These are phyloP conservation scores for Pelagophyceae sp. DNA, from an alignment of 352 stramenopile genomes.

Conservation along the genomic window DNA sequence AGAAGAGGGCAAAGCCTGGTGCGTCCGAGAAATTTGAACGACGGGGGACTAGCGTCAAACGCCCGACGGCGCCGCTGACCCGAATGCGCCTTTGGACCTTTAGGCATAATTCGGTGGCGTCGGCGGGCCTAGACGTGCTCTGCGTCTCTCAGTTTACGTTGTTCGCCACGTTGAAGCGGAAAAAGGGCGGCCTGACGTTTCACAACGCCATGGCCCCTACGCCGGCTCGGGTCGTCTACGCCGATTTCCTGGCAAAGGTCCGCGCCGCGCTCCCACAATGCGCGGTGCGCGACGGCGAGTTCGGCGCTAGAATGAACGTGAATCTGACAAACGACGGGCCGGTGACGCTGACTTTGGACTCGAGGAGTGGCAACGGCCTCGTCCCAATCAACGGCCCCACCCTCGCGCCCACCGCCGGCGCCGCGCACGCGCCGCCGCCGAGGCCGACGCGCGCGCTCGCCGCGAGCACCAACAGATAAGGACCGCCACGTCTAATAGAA, in stretches of 20 bases:
- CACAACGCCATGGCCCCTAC: background rate
- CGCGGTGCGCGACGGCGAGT: background rate
- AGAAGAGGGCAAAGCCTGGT: no score
- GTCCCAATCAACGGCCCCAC: no score
- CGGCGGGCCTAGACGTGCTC: background rate
- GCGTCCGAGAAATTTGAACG: no score
- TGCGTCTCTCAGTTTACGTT: conserved; percentile 11
- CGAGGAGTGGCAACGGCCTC: background rate
- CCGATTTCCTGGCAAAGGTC: background rate
- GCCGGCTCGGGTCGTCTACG: background rate
- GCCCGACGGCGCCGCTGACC: no score
- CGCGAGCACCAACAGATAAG: no score
- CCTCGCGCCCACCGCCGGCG: no score
- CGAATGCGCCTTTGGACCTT: no score
- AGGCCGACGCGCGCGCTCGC: no score
- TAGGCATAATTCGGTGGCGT: background rate
- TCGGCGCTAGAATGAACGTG: conserved; percentile 10
- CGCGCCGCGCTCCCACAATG: background rate
- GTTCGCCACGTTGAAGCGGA: background rate
- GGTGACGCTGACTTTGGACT: conserved; percentile 3
- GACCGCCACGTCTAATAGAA: no score
- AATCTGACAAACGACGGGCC: conserved; percentile 2
- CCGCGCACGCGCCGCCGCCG: no score
- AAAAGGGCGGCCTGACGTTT: background rate
- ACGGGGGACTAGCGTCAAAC: no score